Conservation (phyloP, 257 asterid species). For the Osmanthus fragrans region DNA sequence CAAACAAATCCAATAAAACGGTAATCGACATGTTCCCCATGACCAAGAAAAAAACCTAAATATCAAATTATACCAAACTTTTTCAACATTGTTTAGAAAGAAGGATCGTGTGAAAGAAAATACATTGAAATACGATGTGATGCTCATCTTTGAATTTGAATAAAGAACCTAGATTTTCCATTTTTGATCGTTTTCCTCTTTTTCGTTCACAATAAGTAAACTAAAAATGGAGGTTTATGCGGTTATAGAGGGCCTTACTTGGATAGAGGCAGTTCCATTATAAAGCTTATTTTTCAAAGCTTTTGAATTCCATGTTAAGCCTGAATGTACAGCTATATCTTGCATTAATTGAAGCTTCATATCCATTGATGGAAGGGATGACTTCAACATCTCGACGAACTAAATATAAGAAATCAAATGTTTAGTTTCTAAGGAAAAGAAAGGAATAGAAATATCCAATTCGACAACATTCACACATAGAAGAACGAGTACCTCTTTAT, state of each 20-base stretch:
- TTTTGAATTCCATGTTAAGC: conserved; percentile 61
- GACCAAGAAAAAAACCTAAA: not conserved
- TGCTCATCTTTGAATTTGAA: too few species aligned
- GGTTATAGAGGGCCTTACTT: conserved; percentile 33
- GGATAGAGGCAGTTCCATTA: conserved; percentile 35
- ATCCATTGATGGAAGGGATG: conserved; percentile 49
- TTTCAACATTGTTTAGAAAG: not conserved
- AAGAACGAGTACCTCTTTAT: conserved; percentile 52
- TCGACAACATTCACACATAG: not conserved
- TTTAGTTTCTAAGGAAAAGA: not conserved
- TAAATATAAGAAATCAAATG: conserved; percentile 24
- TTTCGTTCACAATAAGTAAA: not conserved
- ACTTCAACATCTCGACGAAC: conserved; percentile 64
- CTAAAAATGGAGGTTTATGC: not conserved
- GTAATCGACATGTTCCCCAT: not conserved
- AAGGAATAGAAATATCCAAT: not conserved
- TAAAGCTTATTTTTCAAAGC: conserved; percentile 60
- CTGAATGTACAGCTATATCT: conserved; percentile 61
- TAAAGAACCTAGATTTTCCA: too few species aligned
- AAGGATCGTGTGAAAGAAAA: too few species aligned
- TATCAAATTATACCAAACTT: not conserved
- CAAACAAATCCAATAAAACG: too few species aligned
- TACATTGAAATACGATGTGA: too few species aligned
- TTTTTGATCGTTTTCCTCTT: not conserved
- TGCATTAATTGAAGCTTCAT: conserved; percentile 67